Evolutionary conservation across 2,329 filamentous ascomycete species (phyloP), one percentile per base, ranked within the genome.

Genomic region (Phialocephala subalpina): DNA sequence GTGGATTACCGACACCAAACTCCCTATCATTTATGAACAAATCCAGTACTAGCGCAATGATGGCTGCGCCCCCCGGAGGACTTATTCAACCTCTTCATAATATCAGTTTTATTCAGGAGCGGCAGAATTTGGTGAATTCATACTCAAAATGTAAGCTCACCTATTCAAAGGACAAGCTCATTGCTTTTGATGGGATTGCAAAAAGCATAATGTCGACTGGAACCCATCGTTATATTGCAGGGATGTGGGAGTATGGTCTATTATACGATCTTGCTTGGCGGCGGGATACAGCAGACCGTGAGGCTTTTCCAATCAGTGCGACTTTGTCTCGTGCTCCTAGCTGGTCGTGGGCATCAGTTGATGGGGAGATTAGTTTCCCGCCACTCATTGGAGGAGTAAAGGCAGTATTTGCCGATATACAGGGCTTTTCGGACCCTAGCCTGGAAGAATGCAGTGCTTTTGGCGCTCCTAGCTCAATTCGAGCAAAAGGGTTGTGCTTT

Each of bases 261-360:
- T 36, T 49, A 25, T 61, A 61, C 45, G 38, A 53, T 22, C 58
- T 61, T 12, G 20, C 40, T 29, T 61, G 58, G 58, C 29, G 29
- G 9, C 12, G 58, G 58, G 25, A 11, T 35, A 38, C 33, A 22
- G 25, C 7, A 14, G 58, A 52, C 33, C 40, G 58, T 22, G 18
- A 27, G 58, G 27, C 14, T 9, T 61, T 52, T 53, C 42, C 40
- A n/a, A 49, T 53, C 25, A 35, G 35, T 33, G 52, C 20, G 36
- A 53, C 58, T 11, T 18, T 29, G 6, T 57, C n/a, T 35, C 57
- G 63, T 56, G 63, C 52, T 22, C 62, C 63, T 38, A 61, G 40
- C 33, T 64, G 38, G 62, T 65, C 65, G 16, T 67, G 62, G 63
- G 49, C 45, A 18, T 65, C 63, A 6, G 58, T 65, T 22, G 63